Conservation (phyloP, 2,329 filamentous ascomycete genomes). For the Parastagonospora nodorum region DNA sequence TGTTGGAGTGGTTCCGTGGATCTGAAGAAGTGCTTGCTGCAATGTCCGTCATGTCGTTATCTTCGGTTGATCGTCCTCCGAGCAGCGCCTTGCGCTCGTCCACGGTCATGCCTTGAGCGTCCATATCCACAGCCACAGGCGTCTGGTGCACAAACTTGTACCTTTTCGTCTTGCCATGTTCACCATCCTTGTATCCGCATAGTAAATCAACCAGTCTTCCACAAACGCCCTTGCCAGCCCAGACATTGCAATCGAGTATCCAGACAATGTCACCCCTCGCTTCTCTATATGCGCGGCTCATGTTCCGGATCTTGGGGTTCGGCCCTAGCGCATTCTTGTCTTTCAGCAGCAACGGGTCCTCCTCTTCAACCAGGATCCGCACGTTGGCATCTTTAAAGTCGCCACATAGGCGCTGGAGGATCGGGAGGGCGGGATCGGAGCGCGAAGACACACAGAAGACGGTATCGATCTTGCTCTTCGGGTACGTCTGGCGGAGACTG, state of each 20-base stretch:
- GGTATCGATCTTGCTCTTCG: constrained; percentile 74
- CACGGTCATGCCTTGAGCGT: constrained; percentile 32
- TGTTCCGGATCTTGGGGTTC: constrained; percentile 98
- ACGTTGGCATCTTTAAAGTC: constrained; percentile 77
- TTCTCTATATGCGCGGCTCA: constrained; percentile 90
- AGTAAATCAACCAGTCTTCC: constrained; percentile 90
- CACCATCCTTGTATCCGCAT: constrained; percentile 64
- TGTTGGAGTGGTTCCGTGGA: constrained; percentile 27
- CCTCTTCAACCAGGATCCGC: constrained; percentile 76
- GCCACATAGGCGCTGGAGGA: constrained; percentile 71
- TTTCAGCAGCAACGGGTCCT: constrained; percentile 72
- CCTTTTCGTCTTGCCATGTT: constrained; percentile 40
- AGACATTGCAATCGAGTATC: constrained; percentile 96
- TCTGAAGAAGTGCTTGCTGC: constrained; percentile 35
- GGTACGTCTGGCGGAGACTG: constrained; percentile 82
- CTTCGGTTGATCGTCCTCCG: constrained; percentile 25
- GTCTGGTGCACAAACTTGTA: constrained; percentile 95
- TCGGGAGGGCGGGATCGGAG: constrained; percentile 75
- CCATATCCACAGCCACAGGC: constrained; percentile 80
- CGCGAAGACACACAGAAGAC: constrained; percentile 80
- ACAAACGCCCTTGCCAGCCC: constrained; percentile 78
- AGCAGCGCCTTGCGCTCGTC: constrained; percentile 41
- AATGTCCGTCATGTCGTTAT: constrained; percentile 25
- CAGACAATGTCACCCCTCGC: constrained; percentile 85
- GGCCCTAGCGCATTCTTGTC: constrained; percentile 70